Evolutionary conservation across 78 protist genomes (phyloP).

Genomic region (Ministeria vibrans): DNA sequence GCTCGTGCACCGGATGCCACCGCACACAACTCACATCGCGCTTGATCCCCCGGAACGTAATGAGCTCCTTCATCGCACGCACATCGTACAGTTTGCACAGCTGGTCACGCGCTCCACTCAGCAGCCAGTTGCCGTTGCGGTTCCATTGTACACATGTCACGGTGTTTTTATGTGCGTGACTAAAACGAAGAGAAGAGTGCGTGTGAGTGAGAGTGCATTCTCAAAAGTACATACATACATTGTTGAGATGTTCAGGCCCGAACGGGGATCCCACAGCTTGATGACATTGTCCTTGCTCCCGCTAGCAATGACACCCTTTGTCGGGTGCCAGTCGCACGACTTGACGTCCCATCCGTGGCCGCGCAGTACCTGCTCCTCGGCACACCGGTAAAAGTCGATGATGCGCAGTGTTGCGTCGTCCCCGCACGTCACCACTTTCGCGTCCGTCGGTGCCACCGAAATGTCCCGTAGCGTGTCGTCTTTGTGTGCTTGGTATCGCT

Average conservation of each 20-base stretch:
- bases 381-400: conserved; percentile 60
- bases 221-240: conserved; percentile 1
- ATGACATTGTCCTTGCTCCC: conserved; percentile 76
- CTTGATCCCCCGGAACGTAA: conserved; percentile 71
- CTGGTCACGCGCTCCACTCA: conserved; percentile 68
- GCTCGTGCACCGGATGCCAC: conserved; percentile 80
- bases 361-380: neutral
- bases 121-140: conserved; percentile 79
- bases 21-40: conserved; percentile 55
- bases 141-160: conserved; percentile 60
- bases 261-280: conserved; percentile 88
- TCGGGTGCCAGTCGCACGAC: conserved; percentile 85
- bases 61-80: conserved; percentile 68
- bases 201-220: neutral
- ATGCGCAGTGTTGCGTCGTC: conserved; percentile 69
- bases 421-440: conserved; percentile 76
- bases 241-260: conserved; percentile 45
- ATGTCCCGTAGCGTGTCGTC: too few relatives aligned
- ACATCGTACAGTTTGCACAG: conserved; percentile 69
- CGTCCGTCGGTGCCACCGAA: conserved; percentile 76
- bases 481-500: too few relatives aligned
- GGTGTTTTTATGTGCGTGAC: conserved; percentile 66
- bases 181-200: neutral
- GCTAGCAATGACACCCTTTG: conserved; percentile 61
- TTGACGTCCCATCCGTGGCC: conserved; percentile 93